Evolutionary conservation across 2,329 filamentous ascomycete genomes (phyloP).

Genomic region (Didymella sp.): DNA sequence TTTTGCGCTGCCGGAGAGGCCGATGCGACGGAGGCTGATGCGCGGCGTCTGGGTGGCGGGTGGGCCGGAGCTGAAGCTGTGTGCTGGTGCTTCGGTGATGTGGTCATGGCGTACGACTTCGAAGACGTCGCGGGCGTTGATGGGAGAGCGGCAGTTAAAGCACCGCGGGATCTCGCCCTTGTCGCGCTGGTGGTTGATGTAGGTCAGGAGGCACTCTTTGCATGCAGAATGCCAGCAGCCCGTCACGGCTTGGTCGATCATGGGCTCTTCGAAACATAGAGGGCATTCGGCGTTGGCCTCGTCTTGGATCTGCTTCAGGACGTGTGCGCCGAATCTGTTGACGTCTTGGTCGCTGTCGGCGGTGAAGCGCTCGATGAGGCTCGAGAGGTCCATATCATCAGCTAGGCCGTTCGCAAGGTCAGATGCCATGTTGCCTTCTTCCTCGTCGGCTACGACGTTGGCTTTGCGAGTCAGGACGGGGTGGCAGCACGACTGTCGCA

Average conservation of each 20-base stretch:
- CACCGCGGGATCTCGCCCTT: constrained; percentile 79
- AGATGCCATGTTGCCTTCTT: constrained; percentile 77
- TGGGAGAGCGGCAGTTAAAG: constrained; percentile 85
- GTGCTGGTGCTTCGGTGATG: constrained; percentile 56
- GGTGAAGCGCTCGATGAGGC: constrained; percentile 84
- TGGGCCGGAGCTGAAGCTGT: constrained; percentile 43
- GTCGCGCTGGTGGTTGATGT: constrained; percentile 84
- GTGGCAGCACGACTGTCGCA: constrained; percentile 94
- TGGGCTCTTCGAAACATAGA: constrained; percentile 93
- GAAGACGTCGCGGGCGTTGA: constrained; percentile 86
- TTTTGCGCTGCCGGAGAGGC: constrained; percentile 82
- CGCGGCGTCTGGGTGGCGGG: constrained; percentile 51
- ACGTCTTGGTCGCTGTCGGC: constrained; percentile 64
- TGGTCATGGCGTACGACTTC: constrained; percentile 85
- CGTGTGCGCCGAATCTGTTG: constrained; percentile 83
- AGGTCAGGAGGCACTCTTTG: constrained; percentile 88
- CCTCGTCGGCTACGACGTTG: constrained; percentile 84
- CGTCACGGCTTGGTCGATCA: constrained; percentile 92
- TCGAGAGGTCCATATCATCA: constrained; percentile 94
- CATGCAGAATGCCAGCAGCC: constrained; percentile 98
- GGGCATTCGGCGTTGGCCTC: constrained; percentile 91
- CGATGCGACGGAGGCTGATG: constrained; percentile 67
- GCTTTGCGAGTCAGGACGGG: constrained; percentile 87
- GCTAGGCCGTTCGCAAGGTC: constrained; percentile 82
- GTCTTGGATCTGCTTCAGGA: constrained; percentile 87